phyloP scores from a whole-genome alignment of 192 early-diverging fungal genomes.

The Coemansia sp. region DNA sequence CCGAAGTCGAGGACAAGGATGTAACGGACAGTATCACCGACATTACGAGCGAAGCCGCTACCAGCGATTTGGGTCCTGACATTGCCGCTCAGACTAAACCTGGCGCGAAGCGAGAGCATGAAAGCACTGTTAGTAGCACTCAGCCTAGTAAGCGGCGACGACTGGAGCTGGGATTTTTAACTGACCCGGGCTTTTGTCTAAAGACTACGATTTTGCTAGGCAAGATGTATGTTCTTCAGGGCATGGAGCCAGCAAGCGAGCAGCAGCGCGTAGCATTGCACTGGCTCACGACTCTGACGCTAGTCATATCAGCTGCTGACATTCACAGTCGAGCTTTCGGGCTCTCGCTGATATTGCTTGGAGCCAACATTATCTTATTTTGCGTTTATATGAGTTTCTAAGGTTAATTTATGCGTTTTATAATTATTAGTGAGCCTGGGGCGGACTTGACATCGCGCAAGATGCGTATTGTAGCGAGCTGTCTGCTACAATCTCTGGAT shows the following conservation, averaged over 20 bases:
- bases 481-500: background rate
- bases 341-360: slow-evolving; percentile 24
- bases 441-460: background rate
- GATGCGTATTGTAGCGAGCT: background rate
- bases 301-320: slow-evolving; percentile 43
- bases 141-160: slow-evolving; percentile 11
- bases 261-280: slow-evolving; percentile 5
- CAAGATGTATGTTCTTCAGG: slow-evolving; percentile 37
- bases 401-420: background rate
- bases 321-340: slow-evolving; percentile 23
- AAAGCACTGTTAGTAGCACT: background rate
- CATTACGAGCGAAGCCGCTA: background rate
- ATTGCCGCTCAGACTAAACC: background rate
- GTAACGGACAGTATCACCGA: background rate
- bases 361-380: slow-evolving; percentile 11
- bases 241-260: slow-evolving; percentile 1
- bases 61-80: background rate
- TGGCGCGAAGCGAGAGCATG: slow-evolving; percentile 1
- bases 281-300: slow-evolving; percentile 24
- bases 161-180: background rate
- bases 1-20: slow-evolving; percentile 6
- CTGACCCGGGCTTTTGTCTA: slow-evolving; percentile 22
- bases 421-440: background rate
- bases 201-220: slow-evolving; percentile 38
- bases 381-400: background rate